phyloP scores from a whole-genome alignment of 805 yeast genomes.

The Hanseniaspora lachancei region DNA sequence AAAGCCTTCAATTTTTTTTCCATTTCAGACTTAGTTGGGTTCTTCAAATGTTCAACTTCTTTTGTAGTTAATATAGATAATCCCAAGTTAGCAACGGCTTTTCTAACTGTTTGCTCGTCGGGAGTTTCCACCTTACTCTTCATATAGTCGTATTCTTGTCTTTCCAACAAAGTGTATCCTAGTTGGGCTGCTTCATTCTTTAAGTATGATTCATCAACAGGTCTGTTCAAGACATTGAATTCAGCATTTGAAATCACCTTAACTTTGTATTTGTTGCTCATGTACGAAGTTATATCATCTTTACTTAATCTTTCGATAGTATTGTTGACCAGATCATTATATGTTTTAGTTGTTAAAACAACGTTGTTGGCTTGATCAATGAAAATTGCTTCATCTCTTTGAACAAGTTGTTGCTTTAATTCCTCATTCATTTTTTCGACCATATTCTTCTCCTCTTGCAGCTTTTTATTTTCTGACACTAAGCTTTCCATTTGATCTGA shows the following conservation, averaged over 20 bases:
- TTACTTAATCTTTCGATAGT: constrained; percentile 14
- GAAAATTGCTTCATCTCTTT: constrained; percentile 12
- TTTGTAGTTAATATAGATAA: constrained; percentile 18
- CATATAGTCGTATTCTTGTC: constrained; percentile 20
- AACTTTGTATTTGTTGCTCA: constrained; percentile 18
- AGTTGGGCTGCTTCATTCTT: constrained; percentile 19
- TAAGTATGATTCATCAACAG: constrained; percentile 17
- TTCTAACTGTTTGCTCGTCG: constrained; percentile 16
- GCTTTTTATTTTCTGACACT: background rate
- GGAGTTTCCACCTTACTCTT: constrained; percentile 20
- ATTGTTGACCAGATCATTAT: constrained; percentile 13
- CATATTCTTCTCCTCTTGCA: constrained; percentile 17
- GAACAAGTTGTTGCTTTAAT: constrained; percentile 17
- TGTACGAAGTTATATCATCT: constrained; percentile 17
- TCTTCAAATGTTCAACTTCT: constrained; percentile 20
- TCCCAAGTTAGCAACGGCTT: constrained; percentile 18
- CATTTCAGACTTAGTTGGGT: constrained; percentile 24
- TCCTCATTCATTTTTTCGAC: constrained; percentile 17
- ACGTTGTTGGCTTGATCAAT: constrained; percentile 17
- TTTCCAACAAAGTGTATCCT: constrained; percentile 21
- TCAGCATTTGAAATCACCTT: constrained; percentile 20
- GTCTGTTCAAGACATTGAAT: constrained; percentile 19
- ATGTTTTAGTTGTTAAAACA: constrained; percentile 18
- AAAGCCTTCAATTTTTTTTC: constrained; percentile 22
- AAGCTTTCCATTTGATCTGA: constrained; percentile 3